Percentiles rank a stretch among this genome's conserved stretches.
Evolutionary conservation across 1,139 yeast species (phyloP).

Genomic region (Casaregolazyma lundiana): DNA sequence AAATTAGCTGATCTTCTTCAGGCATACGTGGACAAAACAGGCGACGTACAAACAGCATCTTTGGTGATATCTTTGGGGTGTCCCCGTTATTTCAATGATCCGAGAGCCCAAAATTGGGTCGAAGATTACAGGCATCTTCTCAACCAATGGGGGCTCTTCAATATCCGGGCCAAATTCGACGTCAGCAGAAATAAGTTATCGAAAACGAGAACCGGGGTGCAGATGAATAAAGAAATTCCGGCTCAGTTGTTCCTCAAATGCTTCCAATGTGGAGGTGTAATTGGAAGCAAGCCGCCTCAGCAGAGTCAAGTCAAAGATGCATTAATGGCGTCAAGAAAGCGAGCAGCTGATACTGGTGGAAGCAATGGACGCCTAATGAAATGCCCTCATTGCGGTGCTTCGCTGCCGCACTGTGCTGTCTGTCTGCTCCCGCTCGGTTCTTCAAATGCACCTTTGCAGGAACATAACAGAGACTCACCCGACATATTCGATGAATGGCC

Average conservation of each 20-base stretch:
- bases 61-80: conserved; percentile 73
- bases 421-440: conserved; percentile 81
- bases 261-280: conserved; percentile 62
- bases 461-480: conserved; percentile 4
- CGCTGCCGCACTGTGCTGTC: conserved; percentile 88
- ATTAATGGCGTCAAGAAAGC: conserved; percentile 7
- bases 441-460: conserved; percentile 11
- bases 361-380: conserved; percentile 16
- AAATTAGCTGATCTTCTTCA: conserved; percentile 77
- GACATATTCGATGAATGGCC: conserved; percentile 50
- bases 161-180: conserved; percentile 77
- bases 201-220: conserved; percentile 45
- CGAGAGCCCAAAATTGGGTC: conserved; percentile 71
- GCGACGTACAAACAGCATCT: conserved; percentile 92
- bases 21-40: conserved; percentile 80
- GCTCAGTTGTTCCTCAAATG: conserved; percentile 81
- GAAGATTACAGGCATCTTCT: conserved; percentile 64
- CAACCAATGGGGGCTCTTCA: conserved; percentile 81
- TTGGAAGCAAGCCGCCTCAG: conserved; percentile 10
- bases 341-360: conserved; percentile 7
- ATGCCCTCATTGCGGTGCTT: conserved; percentile 84
- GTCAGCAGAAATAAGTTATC: conserved; percentile 69
- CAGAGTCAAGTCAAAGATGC: conserved; percentile 10
- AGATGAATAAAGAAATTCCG: conserved; percentile 51
- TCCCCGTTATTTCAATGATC: conserved; percentile 73